phyloP scores from a whole-genome alignment of 176 grass and related monocot species.

The Rhynchospora breviuscula region DNA sequence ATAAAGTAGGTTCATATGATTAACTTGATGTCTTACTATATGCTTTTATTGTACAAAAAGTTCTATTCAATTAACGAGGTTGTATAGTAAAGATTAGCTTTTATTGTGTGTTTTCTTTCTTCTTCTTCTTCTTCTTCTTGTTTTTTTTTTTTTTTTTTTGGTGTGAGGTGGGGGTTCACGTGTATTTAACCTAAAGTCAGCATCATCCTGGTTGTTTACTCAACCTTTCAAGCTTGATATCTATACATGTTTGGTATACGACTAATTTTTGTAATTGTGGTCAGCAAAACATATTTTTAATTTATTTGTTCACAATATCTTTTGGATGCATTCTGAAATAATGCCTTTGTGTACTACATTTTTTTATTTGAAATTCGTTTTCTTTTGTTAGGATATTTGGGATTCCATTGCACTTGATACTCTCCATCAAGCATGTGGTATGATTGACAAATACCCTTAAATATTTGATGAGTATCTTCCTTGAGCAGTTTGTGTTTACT shows the following conservation, averaged over 20 bases:
- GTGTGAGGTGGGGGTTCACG: not conserved
- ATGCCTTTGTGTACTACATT: slow-evolving; percentile 1
- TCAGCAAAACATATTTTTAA: no score
- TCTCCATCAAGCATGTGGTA: slow-evolving; percentile 94
- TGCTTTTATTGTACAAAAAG: not conserved
- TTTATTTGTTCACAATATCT: slow-evolving; percentile 7
- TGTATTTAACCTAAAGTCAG: no score
- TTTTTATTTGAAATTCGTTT: not conserved
- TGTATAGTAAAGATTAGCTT: not conserved
- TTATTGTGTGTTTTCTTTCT: no score
- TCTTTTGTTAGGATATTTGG: slow-evolving; percentile 60
- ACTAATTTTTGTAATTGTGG: no score
- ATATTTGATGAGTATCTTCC: not conserved
- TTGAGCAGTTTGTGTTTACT: not conserved
- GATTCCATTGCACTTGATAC: slow-evolving; percentile 80
- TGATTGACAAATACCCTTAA: slow-evolving; percentile 12
- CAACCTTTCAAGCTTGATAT: no score
- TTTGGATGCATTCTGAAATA: not conserved
- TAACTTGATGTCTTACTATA: not conserved
- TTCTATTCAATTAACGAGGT: not conserved
- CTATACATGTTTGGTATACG: no score
- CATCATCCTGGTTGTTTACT: no score
- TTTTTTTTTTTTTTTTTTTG: no score
- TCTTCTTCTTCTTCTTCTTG: no score
- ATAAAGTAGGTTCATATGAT: not conserved